Base-by-base conservation (phyloP, 2,329 filamentous ascomycete genomes). In the Epichloe baconii region DNA sequence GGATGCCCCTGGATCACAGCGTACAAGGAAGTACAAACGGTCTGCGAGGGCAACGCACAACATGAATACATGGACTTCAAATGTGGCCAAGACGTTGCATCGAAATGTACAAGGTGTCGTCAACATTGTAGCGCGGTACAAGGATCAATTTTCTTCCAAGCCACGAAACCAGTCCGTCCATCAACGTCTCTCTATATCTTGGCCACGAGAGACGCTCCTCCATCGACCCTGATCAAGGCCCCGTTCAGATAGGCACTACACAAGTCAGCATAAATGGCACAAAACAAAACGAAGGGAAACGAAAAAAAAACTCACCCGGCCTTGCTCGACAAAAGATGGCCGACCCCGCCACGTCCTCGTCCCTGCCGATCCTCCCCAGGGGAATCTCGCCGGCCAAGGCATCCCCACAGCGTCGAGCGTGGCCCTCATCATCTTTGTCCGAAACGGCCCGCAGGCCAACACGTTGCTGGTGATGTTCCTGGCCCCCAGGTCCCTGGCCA, bases 401-500 rank as follows among this genome's bases (percentile, higher is more conserved):
- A 4, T 78, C 76, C 46, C 71, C 52, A 75, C 75, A 36, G 71
- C 66, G 54, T 79, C 72, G 53, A 85, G 66, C 52, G 78, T 79
- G 19, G 73, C 74, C 52, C 73, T 74, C 79, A 83, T 83, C 82
- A 85, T 85, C 69, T 82, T 83, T 54, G 74, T 81, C 56, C 81
- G 73, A 54, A 85, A 85, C 3, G 84, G 83, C 3, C 85, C 85
- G 60, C 83, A 87, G 5, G 85, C 85, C 51, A 88, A 67, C 3
- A 80, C 79, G 62, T 88, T 88, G 55, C 70, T 75, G 37, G 81
- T 85, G 53, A 85, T 75, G 49, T 77, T 71, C 43, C 76, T 60
- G 52, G 75, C 76, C 0, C 81, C 82, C 36, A 85, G 66, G 59
- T 82, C 77, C 48, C 73, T 69, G 2, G 80, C 80, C 41, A 85